phyloP scores from a whole-genome alignment of 2,329 filamentous ascomycete genomes.

The Cryphonectria japonica region DNA sequence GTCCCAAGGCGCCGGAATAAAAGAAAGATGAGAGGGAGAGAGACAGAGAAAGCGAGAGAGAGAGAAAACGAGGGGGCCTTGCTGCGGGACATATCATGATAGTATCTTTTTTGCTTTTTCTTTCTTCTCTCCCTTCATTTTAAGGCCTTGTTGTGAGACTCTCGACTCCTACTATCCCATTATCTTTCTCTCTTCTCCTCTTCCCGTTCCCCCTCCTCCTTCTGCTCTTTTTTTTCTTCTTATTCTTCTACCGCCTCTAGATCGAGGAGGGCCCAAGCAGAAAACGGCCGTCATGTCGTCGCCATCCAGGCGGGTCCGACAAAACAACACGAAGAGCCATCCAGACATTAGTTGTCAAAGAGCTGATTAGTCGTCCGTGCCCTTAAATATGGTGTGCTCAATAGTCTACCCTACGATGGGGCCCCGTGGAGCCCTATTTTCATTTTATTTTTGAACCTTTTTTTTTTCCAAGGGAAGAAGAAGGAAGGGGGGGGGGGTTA shows the following conservation, averaged over 20 bases:
- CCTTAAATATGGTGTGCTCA: not conserved
- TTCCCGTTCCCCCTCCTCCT: no score
- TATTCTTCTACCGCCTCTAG: no score
- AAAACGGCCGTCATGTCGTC: not conserved
- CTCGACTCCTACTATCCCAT: no score
- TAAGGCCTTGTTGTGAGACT: no score
- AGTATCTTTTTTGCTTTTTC: not conserved
- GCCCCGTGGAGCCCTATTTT: no score
- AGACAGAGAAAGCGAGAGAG: no score
- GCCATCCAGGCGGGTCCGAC: not conserved
- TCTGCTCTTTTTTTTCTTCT: no score
- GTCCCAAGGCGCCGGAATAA: slow-evolving; percentile 9
- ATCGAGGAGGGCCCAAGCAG: not conserved
- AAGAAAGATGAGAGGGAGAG: not conserved
- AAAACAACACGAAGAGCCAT: not conserved
- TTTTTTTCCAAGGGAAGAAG: no score
- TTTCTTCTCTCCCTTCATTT: not conserved
- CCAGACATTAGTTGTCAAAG: not conserved
- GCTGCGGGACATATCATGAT: not conserved
- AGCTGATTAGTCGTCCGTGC: not conserved
- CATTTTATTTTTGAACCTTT: no score
- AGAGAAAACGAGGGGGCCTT: no score
- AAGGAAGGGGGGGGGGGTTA: no score
- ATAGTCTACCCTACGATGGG: not conserved
- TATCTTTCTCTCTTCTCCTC: no score